Conservation (phyloP, 441 rosid species). For the Syzygium syzygioides region DNA sequence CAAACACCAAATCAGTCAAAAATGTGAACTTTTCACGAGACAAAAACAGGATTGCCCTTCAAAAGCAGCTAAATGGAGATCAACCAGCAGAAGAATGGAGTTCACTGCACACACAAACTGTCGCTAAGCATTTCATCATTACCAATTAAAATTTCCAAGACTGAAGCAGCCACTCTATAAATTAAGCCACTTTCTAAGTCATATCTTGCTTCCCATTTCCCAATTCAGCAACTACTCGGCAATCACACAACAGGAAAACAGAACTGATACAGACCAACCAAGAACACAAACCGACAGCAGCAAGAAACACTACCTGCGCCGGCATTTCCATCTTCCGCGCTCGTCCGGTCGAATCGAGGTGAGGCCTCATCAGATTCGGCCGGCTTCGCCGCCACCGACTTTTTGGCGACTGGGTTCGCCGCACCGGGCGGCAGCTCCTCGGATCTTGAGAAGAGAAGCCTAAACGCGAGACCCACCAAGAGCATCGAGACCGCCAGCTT, state of each 20-base stretch:
- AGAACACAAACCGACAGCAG: not conserved
- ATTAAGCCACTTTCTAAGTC: not conserved
- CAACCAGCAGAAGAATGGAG: not conserved
- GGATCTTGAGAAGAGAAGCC: constrained; percentile 43
- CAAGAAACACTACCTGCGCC: constrained; percentile 32
- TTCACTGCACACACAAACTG: not conserved
- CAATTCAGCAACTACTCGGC: not conserved
- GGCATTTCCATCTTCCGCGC: constrained; percentile 39
- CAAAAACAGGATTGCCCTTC: not conserved
- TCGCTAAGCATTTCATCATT: not conserved
- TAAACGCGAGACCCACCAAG: constrained; percentile 45
- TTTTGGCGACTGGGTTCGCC: constrained; percentile 29
- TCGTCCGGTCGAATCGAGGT: not conserved
- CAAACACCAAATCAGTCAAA: constrained; percentile 5
- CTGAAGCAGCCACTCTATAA: not conserved
- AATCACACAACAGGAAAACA: not conserved
- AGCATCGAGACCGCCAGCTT: constrained; percentile 45
- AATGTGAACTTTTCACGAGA: not conserved
- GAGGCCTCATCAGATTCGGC: constrained; percentile 19
- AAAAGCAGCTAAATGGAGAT: not conserved
- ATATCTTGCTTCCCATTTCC: not conserved
- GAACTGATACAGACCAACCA: not conserved
- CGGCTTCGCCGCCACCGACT: constrained; percentile 9
- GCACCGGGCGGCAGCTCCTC: constrained; percentile 33
- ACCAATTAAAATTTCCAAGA: not conserved